Conservation (phyloP, 2,329 filamentous ascomycete genomes). For the Trichoderma pleuroti region DNA sequence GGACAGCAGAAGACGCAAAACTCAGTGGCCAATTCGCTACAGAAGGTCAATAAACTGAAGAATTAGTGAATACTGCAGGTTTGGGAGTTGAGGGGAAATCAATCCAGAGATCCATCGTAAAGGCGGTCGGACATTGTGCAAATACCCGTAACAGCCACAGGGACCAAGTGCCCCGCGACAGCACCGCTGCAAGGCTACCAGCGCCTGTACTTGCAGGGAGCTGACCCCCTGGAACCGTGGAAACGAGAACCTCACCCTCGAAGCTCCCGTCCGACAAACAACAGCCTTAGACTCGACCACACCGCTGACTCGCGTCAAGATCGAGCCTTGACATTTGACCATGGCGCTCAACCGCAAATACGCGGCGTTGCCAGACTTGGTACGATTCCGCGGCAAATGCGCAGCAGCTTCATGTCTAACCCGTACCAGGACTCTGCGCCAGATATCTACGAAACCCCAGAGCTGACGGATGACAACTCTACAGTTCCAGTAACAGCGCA, state of each 20-base stretch:
- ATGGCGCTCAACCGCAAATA: conserved; percentile 82
- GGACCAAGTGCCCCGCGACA: neutral
- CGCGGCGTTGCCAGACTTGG: conserved; percentile 74
- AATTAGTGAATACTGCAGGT: neutral
- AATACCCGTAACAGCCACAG: neutral
- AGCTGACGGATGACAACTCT: conserved; percentile 84
- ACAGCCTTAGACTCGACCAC: neutral
- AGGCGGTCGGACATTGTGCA: neutral
- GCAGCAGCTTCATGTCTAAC: conserved; percentile 12
- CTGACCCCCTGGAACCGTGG: neutral
- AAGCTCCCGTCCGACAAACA: neutral
- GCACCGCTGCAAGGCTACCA: neutral
- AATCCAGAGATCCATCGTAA: neutral
- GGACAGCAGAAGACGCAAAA: neutral
- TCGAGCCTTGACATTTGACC: neutral
- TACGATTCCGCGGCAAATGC: conserved; percentile 36
- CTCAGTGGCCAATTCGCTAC: neutral
- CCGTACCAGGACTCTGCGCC: conserved; percentile 74
- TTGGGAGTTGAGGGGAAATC: neutral
- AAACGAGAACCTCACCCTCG: neutral
- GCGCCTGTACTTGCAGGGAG: neutral
- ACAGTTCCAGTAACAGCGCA: conserved; percentile 65
- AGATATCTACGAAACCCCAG: conserved; percentile 95
- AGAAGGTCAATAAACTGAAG: neutral
- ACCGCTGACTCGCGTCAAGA: neutral